A percentile compares a stretch with the other conserved stretches of the same genome.
These are phyloP conservation scores for Neofusicoccum parvum DNA, from an alignment of 2,329 filamentous ascomycete species.

Conservation along the genomic window DNA sequence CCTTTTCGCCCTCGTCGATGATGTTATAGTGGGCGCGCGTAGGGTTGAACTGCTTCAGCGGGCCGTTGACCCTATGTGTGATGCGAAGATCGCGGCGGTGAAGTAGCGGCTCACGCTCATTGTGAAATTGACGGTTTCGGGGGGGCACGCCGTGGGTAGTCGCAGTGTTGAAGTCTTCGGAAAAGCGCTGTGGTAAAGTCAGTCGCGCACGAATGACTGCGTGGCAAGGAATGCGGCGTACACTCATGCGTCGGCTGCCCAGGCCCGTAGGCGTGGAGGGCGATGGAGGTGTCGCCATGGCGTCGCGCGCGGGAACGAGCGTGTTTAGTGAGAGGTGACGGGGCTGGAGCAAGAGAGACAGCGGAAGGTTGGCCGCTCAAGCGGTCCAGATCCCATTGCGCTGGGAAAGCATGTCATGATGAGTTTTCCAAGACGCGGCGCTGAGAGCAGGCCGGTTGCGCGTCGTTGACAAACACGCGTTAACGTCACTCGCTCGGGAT, in stretches of 20 bases:
- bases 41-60: slow-evolving; percentile 54
- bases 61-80: slow-evolving; percentile 38
- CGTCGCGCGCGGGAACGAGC: not conserved
- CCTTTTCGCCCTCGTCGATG: not conserved
- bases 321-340: too few relatives aligned
- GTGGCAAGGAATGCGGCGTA: not conserved
- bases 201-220: not conserved
- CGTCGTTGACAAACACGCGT: not conserved
- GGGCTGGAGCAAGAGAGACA: not conserved
- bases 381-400: not conserved
- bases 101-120: slow-evolving; percentile 31
- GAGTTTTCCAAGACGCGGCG: not conserved
- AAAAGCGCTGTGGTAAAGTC: not conserved
- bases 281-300: not conserved
- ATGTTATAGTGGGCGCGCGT: slow-evolving; percentile 44
- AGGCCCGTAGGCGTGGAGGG: slow-evolving; percentile 3
- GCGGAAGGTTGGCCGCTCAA: not conserved
- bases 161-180: slow-evolving; percentile 8
- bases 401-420: not conserved
- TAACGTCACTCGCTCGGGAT: not conserved
- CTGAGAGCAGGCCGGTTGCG: not conserved
- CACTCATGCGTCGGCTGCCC: slow-evolving; percentile 1
- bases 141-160: not conserved
- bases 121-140: slow-evolving; percentile 34
- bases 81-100: slow-evolving; percentile 28